A percentile compares a stretch with the other conserved stretches of the same genome.
phyloP scores from a whole-genome alignment of 495 filamentous ascomycete genomes.

The Penicillium argentinense region DNA sequence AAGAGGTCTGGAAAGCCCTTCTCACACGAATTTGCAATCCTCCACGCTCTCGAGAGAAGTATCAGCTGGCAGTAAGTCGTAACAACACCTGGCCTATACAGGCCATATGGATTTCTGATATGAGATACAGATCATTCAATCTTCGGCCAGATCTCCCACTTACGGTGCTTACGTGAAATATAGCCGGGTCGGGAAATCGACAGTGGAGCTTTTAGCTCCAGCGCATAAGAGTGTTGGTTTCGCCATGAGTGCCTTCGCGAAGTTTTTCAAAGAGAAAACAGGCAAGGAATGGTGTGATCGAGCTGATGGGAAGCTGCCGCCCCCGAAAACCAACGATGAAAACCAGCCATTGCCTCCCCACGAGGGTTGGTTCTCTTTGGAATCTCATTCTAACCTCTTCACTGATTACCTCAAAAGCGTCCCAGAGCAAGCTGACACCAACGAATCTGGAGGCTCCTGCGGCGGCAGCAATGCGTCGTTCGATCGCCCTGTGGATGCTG shows the following conservation, averaged over 20 bases:
- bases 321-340: constrained; percentile 18
- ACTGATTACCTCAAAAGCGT: constrained; percentile 18
- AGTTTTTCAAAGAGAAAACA: constrained; percentile 56
- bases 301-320: constrained; percentile 10
- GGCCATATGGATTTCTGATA: background rate
- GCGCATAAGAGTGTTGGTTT: constrained; percentile 25
- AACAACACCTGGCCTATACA: background rate
- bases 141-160: constrained; percentile 40
- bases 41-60: constrained; percentile 22
- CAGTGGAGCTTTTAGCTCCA: constrained; percentile 31
- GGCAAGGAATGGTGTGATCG: constrained; percentile 57
- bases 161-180: constrained; percentile 46
- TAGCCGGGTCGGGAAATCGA: constrained; percentile 25
- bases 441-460: background rate
- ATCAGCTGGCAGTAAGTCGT: constrained; percentile 29
- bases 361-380: constrained; percentile 36
- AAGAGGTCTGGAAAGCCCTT: constrained; percentile 11
- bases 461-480: too few species aligned
- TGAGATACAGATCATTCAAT: constrained; percentile 53
- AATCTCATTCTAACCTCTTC: constrained; percentile 20
- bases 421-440: background rate
- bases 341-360: constrained; percentile 27
- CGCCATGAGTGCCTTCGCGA: constrained; percentile 50
- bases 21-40: background rate
- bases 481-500: too few species aligned